Conservation (phyloP, 805 yeast species). For the Starmerella potacharoeniae region DNA sequence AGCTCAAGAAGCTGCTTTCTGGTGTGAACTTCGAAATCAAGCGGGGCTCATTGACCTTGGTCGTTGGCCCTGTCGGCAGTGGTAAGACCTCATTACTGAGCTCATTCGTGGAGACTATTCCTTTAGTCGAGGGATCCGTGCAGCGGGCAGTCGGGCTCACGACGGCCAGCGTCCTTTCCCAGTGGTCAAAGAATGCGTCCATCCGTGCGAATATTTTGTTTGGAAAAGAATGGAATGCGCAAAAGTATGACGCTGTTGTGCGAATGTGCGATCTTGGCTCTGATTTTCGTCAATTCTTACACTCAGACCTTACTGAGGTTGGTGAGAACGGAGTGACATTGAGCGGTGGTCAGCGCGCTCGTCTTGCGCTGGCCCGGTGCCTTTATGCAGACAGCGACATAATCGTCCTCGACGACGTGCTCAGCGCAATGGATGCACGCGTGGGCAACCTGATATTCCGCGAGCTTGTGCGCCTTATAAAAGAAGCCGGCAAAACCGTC, state of each 20-base stretch:
- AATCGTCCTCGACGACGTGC: constrained; percentile 62
- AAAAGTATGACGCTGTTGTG: constrained; percentile 6
- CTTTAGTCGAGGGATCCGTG: constrained; percentile 43
- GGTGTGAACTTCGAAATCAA: constrained; percentile 18
- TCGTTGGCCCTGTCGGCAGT: constrained; percentile 71
- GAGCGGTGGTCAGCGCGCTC: constrained; percentile 83
- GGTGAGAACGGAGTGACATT: constrained; percentile 82
- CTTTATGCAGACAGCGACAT: constrained; percentile 56
- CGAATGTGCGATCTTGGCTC: constrained; percentile 13
- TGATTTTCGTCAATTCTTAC: constrained; percentile 10
- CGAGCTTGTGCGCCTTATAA: constrained; percentile 49
- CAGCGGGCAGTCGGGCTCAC: constrained; percentile 40
- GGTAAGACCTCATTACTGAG: constrained; percentile 66
- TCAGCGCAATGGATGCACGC: constrained; percentile 78
- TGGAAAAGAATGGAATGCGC: constrained; percentile 22
- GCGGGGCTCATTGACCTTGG: constrained; percentile 40
- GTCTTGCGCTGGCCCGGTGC: constrained; percentile 71
- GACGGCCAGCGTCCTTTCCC: constrained; percentile 9
- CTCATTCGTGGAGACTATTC: constrained; percentile 66
- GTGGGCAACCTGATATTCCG: constrained; percentile 66
- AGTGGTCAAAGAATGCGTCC: constrained; percentile 9
- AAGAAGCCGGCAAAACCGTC: constrained; percentile 48
- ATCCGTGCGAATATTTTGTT: constrained; percentile 13
- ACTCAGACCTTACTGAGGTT: constrained; percentile 39
- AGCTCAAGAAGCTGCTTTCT: constrained; percentile 9